Evolutionary conservation across 2,329 filamentous ascomycete species (phyloP), one percentile per base, ranked within the genome.

Genomic region (Cordyceps javanica): DNA sequence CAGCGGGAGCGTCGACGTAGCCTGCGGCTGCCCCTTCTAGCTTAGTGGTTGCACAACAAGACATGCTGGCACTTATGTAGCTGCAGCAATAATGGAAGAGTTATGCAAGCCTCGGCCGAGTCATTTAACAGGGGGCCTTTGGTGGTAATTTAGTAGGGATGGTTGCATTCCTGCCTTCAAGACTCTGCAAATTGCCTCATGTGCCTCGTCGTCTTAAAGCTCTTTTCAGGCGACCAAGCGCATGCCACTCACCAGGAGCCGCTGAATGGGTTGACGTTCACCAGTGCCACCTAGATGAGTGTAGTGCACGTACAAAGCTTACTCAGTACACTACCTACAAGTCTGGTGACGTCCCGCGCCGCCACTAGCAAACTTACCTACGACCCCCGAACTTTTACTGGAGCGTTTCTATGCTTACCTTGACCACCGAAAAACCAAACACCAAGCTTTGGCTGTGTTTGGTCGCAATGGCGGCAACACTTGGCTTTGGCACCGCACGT

Each of bases 401-500:
- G 46, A 57, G 55, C 55, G 45, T 41, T 44, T 11, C 55, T 23
- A 57, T 57, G 55, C 55, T 57, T 46, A 51, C 55, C 38, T n/a
- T 57, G 23, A 51, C 46, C 46, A 51, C 46, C 8, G 55, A 57
- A 39, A 49, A 59, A 36, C 42, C 42, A 49, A 59, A 55, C 48
- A 60, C 60, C 55, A 59, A 60, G 57, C 58, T 48, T 39, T 58
- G 52, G 46, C 44, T 51, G 50, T 59, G 50, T 56, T 60, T 59
- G 60, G 62, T 61, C 13, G 62, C 62, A 60, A 70, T 66, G 66
- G 69, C 69, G 62, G 66, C 68, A 59, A 68, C 67, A 60, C 67
- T 73, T 61, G 67, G 67, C 58, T 62, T 69, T 62, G 69, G 72
- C 60, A 66, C 68, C 61, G 66, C 69, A 61, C 72, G 67, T 60